Percentiles rank a stretch among this genome's conserved stretches.
These are phyloP conservation scores for Monilinia laxa DNA, from an alignment of 2,329 filamentous ascomycete species.

Conservation along the genomic window DNA sequence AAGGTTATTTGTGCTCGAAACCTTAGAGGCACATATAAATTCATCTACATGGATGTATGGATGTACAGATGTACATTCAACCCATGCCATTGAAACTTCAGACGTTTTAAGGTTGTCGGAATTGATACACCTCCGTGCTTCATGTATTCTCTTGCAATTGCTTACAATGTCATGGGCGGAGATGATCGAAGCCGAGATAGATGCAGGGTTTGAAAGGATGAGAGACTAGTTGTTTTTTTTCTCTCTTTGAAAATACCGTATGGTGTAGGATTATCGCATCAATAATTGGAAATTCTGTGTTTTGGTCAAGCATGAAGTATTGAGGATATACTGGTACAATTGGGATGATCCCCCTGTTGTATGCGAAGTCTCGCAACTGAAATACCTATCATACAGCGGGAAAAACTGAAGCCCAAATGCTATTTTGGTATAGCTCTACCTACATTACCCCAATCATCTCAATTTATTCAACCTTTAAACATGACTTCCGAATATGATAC, in stretches of 20 bases:
- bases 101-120: slow-evolving; percentile 31
- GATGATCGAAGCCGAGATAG: slow-evolving; percentile 9
- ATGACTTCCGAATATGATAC: slow-evolving; percentile 11
- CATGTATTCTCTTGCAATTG: slow-evolving; percentile 28
- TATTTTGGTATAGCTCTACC: background rate
- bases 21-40: background rate
- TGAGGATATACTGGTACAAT: background rate
- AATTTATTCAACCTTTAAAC: background rate
- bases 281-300: background rate
- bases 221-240: no score
- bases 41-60: background rate
- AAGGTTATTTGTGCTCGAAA: background rate
- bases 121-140: slow-evolving; percentile 34
- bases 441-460: background rate
- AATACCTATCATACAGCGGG: background rate
- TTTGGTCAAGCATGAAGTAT: background rate
- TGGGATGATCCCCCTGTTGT: background rate
- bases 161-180: slow-evolving; percentile 24
- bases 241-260: background rate
- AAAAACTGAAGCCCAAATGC: background rate
- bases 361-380: slow-evolving; percentile 4
- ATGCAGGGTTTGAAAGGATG: background rate
- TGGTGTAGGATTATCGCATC: background rate
- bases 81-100: slow-evolving; percentile 29
- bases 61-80: background rate